phyloP scores from a whole-genome alignment of 2,329 filamentous ascomycete species.

The Fusarium heterosporum region DNA sequence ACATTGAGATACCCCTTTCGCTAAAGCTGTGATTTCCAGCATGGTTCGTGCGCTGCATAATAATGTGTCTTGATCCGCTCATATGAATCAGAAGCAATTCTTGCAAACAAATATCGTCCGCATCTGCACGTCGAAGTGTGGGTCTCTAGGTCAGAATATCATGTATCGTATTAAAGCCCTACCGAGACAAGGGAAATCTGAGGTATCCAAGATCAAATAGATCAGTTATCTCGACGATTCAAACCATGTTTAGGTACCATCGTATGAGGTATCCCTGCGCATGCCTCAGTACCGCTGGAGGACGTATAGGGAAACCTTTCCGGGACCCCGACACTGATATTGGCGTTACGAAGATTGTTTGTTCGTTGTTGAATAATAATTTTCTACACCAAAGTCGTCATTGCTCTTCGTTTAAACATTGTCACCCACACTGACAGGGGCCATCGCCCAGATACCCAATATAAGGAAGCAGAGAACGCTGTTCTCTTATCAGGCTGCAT shows the following conservation, averaged over 20 bases:
- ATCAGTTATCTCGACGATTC: background rate
- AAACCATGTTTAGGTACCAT: background rate
- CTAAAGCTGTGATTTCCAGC: slow-evolving; percentile 11
- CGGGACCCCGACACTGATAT: slow-evolving; percentile 4
- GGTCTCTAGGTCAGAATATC: background rate
- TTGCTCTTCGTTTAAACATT: slow-evolving; percentile 12
- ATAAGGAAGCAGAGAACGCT: background rate
- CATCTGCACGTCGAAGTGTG: slow-evolving; percentile 13
- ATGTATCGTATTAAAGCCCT: slow-evolving; percentile 2
- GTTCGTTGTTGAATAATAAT: slow-evolving; percentile 25
- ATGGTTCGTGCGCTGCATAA: slow-evolving; percentile 11
- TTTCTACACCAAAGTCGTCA: slow-evolving; percentile 13
- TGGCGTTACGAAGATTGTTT: slow-evolving; percentile 32
- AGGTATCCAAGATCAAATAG: slow-evolving; percentile 1
- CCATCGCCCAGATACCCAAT: slow-evolving; percentile 28
- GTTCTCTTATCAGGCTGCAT: slow-evolving; percentile 5
- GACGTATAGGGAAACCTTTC: background rate
- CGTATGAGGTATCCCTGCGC: background rate
- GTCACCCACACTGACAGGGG: slow-evolving; percentile 11
- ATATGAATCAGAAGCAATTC: background rate
- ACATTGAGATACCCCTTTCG: slow-evolving; percentile 8
- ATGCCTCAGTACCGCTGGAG: background rate
- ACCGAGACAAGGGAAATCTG: slow-evolving; percentile 4
- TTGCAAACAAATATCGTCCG: slow-evolving; percentile 17
- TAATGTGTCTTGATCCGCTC: slow-evolving; percentile 5